Base-by-base conservation (phyloP, 2,329 filamentous ascomycete genomes). In the Sclerotinia subarctica region DNA sequence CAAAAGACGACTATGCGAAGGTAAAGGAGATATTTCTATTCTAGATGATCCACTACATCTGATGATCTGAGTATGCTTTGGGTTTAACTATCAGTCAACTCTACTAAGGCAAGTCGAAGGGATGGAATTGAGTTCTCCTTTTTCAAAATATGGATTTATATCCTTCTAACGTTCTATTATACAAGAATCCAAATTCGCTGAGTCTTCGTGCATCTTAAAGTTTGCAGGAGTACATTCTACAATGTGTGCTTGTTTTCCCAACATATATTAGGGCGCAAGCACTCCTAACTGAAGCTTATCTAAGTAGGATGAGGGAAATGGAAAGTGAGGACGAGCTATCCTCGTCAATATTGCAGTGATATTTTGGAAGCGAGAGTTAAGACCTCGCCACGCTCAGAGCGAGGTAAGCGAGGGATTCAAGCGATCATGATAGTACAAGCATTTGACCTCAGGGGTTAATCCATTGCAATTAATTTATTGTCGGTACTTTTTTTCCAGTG, bases 401-500 rank as follows among this genome's bases (percentile, higher is more conserved):
- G 59, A 7, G 26, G 29, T 8, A 62, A 51, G n/a, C 59, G 6
- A 62, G 46, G n/a, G n/a, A 17, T n/a, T 51, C 29, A 38, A 15
- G 5, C 7, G 59, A 62, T 38, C 59, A 26, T 24, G 46, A 51
- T 62, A 38, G 59, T 38, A n/a, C 51, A 19, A 62, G 32, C 7
- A 38, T 62, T 51, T 46, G 59, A 26, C n/a, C 46, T 26, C 46
- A 38, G 46, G 17, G 21, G 21, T 7, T 38, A 29, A 38, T 71
- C 70, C 1, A 77, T 82, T 47, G 79, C 29, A 32, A 32, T 32
- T 32, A 3, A 82, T 64, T 79, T 79, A 3, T 73, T 77, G 0
- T 75, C 79, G 21, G 78, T 76, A 3, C 75, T 85, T 53, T 82
- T 82, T 26, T 83, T 85, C 59, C 81, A 84, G 69, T 85, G 85